Evolutionary conservation across 805 yeast genomes (phyloP), one percentile per base, ranked within the genome.

Genomic region (Tetrapisispora phaffii): DNA sequence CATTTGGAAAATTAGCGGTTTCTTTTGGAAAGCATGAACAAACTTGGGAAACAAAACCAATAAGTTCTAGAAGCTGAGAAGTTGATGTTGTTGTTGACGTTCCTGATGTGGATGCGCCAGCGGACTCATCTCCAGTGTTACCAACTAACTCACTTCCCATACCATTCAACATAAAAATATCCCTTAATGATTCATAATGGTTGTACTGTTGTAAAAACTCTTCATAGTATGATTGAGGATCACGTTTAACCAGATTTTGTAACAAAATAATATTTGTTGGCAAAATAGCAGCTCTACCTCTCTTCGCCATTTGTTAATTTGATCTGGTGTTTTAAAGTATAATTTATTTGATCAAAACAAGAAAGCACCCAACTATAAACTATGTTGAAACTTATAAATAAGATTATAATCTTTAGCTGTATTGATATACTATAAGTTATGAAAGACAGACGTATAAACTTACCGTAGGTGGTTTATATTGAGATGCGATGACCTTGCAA

Each of bases 121-220:
- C 34, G 4, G 54, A 35, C 3, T 47, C 39, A 39, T 40, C 46
- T 3, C 33, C 15, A 3, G 31, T 80, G 23, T 42, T 39, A 47
- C 75, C 74, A 28, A 76, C 76, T 19, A 40, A 44, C 20, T 42
- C 42, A 17, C 48, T 47, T 22, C 56, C 55, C 45, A 53, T 45
- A 16, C 63, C 64, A 62, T 84, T 84, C 49, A 81, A 68, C 62
- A 87, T 69, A 58, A 85, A 86, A 47, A 93, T 84, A 57, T 90
- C 97, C 63, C 95, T 72, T 47, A 88, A 68, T 2, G 97, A 85
- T 60, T 83, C 88, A 65, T 93, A 93, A 63, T 93, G 97, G 43
- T 93, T 77, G 61, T 82, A 87, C 62, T 93, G 98, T 56, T 88
- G 93, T 34, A 83, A 64, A 64, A 93, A 93, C 65, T 93, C 99